These are phyloP conservation scores for Coemansia sp. DNA, from an alignment of 192 early-diverging fungal genomes.

Conservation along the genomic window DNA sequence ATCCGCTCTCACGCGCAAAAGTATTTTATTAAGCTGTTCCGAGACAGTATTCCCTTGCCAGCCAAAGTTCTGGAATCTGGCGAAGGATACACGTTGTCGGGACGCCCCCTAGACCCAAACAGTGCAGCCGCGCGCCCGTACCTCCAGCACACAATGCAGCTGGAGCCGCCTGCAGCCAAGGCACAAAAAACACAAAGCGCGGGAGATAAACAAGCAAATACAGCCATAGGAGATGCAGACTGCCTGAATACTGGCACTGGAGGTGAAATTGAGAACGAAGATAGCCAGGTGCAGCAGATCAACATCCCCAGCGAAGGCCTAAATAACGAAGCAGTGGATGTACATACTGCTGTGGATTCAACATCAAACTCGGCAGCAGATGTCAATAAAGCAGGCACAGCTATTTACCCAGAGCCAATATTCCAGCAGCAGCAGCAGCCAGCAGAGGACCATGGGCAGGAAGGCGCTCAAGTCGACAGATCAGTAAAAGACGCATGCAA, in stretches of 20 bases:
- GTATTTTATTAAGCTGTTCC: conserved; percentile 87
- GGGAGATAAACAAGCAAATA: not conserved
- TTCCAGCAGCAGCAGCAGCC: not conserved
- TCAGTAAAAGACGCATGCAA: no score
- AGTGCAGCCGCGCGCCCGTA: conserved; percentile 84
- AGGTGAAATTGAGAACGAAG: not conserved
- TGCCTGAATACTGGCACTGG: not conserved
- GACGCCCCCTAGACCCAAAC: conserved; percentile 85
- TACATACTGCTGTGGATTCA: not conserved
- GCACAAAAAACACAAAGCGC: not conserved
- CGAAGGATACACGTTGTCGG: conserved; percentile 78
- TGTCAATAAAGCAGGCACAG: not conserved
- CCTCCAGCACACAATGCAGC: conserved; percentile 57
- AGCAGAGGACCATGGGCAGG: not conserved
- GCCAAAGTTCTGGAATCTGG: conserved; percentile 71
- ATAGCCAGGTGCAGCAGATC: not conserved
- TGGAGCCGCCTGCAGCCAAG: conserved; percentile 34
- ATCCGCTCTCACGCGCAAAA: conserved; percentile 91
- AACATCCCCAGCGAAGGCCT: not conserved
- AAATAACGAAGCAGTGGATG: not conserved
- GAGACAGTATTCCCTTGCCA: conserved; percentile 81
- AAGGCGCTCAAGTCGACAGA: not conserved
- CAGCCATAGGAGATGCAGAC: not conserved
- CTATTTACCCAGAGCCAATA: not conserved
- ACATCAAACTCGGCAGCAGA: no score